These are phyloP conservation scores for Diplogelasinospora grovesii DNA, from an alignment of 495 filamentous ascomycete genomes.

Conservation along the genomic window DNA sequence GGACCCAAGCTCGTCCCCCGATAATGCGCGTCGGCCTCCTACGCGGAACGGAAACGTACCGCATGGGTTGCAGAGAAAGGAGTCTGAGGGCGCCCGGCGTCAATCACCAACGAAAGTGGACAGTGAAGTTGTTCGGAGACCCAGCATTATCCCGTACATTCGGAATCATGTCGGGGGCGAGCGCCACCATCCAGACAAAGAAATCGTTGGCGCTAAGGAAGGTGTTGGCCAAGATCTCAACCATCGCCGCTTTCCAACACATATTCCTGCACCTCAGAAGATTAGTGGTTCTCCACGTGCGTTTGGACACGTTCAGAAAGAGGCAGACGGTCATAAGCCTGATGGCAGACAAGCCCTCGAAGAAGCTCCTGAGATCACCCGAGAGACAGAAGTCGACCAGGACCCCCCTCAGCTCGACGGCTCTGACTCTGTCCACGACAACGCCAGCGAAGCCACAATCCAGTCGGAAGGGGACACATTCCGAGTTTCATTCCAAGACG, in stretches of 20 bases:
- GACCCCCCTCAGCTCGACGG: slow-evolving; percentile 8
- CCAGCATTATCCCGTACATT: too few species aligned
- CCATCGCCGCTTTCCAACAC: slow-evolving; percentile 10
- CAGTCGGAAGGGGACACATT: slow-evolving; percentile 11
- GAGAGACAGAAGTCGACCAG: slow-evolving; percentile 12
- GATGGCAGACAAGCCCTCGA: slow-evolving; percentile 14
- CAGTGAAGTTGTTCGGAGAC: too few species aligned
- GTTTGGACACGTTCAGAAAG: not conserved
- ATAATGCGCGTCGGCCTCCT: too few species aligned
- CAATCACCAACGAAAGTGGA: too few species aligned
- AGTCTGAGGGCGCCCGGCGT: too few species aligned
- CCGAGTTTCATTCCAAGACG: slow-evolving; percentile 3
- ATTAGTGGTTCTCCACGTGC: slow-evolving; percentile 1
- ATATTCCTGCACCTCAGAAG: slow-evolving; percentile 8
- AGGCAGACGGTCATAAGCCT: slow-evolving; percentile 5
- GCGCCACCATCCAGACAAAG: not conserved
- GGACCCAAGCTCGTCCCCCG: too few species aligned
- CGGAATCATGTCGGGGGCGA: too few species aligned
- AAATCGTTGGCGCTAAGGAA: too few species aligned
- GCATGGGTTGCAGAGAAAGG: too few species aligned
- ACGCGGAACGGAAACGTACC: too few species aligned
- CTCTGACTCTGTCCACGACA: slow-evolving; percentile 7
- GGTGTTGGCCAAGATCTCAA: too few species aligned
- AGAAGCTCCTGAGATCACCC: slow-evolving; percentile 13
- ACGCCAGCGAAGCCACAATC: slow-evolving; percentile 13